Evolutionary conservation across 257 asterid species (phyloP).

Genomic region (Solanum paucissectum): DNA sequence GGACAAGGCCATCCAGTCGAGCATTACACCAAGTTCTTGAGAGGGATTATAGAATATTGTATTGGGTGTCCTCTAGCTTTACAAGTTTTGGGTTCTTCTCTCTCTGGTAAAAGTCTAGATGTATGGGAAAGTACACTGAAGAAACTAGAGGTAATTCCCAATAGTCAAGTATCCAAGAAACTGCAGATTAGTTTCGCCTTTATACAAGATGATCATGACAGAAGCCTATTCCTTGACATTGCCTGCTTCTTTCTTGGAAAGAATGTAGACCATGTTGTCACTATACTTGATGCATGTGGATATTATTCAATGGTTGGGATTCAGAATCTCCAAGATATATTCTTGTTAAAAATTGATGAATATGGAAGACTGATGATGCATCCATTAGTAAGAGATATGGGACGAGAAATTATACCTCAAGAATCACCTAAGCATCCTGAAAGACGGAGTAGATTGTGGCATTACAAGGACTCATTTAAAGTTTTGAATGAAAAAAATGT

Average conservation of each 20-base stretch:
- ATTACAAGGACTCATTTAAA: not conserved
- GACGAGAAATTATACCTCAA: constrained; percentile 6
- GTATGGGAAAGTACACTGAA: not conserved
- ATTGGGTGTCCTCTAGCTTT: constrained; percentile 6
- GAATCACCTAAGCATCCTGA: not conserved
- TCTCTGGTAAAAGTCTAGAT: not conserved
- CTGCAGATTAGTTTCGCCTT: not conserved
- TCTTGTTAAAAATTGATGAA: not conserved
- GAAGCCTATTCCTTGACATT: not conserved
- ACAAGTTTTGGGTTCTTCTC: constrained; percentile 7
- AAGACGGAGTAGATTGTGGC: constrained; percentile 1
- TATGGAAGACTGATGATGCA: constrained; percentile 3
- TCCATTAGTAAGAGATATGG: constrained; percentile 1
- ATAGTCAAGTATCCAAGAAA: not conserved
- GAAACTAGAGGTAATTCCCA: not conserved
- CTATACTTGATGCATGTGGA: constrained; percentile 1
- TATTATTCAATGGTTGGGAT: not conserved
- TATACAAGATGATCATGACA: constrained; percentile 5
- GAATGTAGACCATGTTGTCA: not conserved
- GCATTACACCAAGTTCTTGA: not conserved
- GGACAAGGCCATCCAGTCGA: not conserved
- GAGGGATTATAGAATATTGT: not conserved
- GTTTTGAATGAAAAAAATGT: not conserved
- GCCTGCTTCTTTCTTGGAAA: constrained; percentile 6
- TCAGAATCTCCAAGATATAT: not conserved